phyloP scores from a whole-genome alignment of 345 rosid genomes.

The Trapa bicornis region DNA sequence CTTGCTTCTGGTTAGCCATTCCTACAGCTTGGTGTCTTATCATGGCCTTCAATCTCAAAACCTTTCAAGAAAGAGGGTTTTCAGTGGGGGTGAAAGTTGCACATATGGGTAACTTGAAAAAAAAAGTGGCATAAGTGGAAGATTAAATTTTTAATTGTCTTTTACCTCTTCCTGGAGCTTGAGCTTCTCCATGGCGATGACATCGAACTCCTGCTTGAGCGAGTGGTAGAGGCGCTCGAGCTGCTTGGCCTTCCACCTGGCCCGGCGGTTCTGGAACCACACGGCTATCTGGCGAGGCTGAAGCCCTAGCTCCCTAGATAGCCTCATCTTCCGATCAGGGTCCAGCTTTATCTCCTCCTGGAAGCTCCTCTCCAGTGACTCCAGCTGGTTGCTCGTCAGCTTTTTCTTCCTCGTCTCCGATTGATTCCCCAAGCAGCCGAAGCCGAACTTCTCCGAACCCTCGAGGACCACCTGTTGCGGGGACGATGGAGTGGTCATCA shows the following conservation, averaged over 20 bases:
- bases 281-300: conserved; percentile 83
- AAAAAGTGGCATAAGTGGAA: no score
- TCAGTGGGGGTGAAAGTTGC: no score
- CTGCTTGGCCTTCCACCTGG: conserved; percentile 84
- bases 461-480: not conserved
- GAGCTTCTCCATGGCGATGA: conserved; percentile 50
- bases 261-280: conserved; percentile 89
- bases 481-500: not conserved
- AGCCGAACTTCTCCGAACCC: not conserved
- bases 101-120: no score
- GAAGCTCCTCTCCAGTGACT: conserved; percentile 65
- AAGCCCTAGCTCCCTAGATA: conserved; percentile 70
- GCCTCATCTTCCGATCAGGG: conserved; percentile 68
- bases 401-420: conserved; percentile 54
- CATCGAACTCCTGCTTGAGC: conserved; percentile 54
- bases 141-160: no score
- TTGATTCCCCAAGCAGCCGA: conserved; percentile 5
- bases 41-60: conserved; percentile 40
- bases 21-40: conserved; percentile 28
- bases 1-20: conserved; percentile 22
- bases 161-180: conserved; percentile 77
- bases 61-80: conserved; percentile 16
- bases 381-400: conserved; percentile 52
- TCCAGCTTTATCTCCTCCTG: conserved; percentile 77
- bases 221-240: conserved; percentile 61